Evolutionary conservation across 768 basidiomycete genomes (phyloP).

Genomic region (Leccinellum albellum): DNA sequence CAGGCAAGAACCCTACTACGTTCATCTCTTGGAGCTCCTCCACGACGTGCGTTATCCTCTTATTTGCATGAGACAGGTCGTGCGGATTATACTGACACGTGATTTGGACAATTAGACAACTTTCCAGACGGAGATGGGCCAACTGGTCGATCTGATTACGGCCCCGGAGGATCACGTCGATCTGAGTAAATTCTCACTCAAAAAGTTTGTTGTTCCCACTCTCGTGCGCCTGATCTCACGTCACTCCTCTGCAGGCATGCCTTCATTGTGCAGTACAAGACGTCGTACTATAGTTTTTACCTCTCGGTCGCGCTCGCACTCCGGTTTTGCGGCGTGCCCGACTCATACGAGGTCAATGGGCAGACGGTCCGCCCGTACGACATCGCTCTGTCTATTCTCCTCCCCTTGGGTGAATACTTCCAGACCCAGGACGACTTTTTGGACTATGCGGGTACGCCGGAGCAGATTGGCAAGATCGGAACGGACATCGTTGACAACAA

Average conservation of each 20-base stretch:
- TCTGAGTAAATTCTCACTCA: slow-evolving; percentile 79
- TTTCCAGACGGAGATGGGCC: slow-evolving; percentile 94
- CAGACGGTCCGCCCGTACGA: slow-evolving; percentile 58
- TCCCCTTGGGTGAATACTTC: slow-evolving; percentile 97
- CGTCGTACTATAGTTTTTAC: slow-evolving; percentile 97
- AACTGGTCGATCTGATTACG: slow-evolving; percentile 93
- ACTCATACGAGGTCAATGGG: slow-evolving; percentile 39
- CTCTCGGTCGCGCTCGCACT: slow-evolving; percentile 95
- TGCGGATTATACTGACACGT: not conserved
- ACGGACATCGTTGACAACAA: slow-evolving; percentile 99
- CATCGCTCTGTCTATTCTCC: slow-evolving; percentile 72
- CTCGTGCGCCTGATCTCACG: not conserved
- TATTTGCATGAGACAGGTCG: not conserved
- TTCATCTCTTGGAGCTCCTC: slow-evolving; percentile 87
- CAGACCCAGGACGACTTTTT: slow-evolving; percentile 98
- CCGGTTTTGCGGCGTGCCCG: slow-evolving; percentile 67
- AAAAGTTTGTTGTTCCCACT: slow-evolving; percentile 43
- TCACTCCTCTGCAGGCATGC: slow-evolving; percentile 54
- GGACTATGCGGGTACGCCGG: slow-evolving; percentile 86
- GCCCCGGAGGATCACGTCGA: slow-evolving; percentile 90
- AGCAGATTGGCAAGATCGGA: slow-evolving; percentile 93
- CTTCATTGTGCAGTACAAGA: slow-evolving; percentile 95
- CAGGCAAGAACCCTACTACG: slow-evolving; percentile 74
- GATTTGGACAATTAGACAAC: slow-evolving; percentile 39
- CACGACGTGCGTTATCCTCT: slow-evolving; percentile 59